Percentiles rank a stretch among this genome's conserved stretches.
phyloP scores from a whole-genome alignment of 805 yeast species.

The Barnettozyma wickerhamii region DNA sequence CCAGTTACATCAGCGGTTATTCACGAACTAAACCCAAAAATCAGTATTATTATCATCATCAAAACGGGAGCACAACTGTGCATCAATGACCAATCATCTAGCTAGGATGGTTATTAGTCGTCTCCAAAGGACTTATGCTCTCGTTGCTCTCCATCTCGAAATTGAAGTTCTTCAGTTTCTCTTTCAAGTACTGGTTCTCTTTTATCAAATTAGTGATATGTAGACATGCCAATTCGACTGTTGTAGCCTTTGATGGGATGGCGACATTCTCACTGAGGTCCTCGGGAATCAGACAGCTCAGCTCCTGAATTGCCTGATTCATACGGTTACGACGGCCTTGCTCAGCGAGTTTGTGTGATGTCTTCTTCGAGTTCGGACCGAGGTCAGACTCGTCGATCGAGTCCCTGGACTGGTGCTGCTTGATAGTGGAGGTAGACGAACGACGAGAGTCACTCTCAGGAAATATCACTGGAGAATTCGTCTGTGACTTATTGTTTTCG shows the following conservation, averaged over 20 bases:
- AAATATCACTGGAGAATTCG: conserved; percentile 19
- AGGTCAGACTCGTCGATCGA: conserved; percentile 5
- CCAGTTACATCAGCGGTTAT: no score
- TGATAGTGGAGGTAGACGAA: conserved; percentile 9
- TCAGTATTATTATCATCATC: no score
- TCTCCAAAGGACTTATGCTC: conserved; percentile 27
- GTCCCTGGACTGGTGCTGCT: conserved; percentile 9
- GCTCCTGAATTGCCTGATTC: conserved; percentile 79
- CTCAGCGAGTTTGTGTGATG: conserved; percentile 83
- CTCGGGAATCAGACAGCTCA: conserved; percentile 65
- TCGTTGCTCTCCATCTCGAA: conserved; percentile 22
- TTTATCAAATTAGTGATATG: conserved; percentile 51
- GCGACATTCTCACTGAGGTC: conserved; percentile 44
- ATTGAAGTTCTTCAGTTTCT: conserved; percentile 10
- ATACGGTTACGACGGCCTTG: conserved; percentile 93
- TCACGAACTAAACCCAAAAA: no score
- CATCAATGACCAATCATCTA: no score
- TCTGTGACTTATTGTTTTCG: conserved; percentile 7
- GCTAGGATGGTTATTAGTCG: conserved; percentile 14
- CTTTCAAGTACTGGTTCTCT: conserved; percentile 28
- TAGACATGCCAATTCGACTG: conserved; percentile 82
- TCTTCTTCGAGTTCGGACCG: conserved; percentile 23
- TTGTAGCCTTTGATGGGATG: conserved; percentile 89
- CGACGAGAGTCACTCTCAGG: conserved; percentile 15
- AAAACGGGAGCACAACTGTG: no score